Conservation (phyloP, 2,329 filamentous ascomycete species). For the Neopestalotiopsis sp. region DNA sequence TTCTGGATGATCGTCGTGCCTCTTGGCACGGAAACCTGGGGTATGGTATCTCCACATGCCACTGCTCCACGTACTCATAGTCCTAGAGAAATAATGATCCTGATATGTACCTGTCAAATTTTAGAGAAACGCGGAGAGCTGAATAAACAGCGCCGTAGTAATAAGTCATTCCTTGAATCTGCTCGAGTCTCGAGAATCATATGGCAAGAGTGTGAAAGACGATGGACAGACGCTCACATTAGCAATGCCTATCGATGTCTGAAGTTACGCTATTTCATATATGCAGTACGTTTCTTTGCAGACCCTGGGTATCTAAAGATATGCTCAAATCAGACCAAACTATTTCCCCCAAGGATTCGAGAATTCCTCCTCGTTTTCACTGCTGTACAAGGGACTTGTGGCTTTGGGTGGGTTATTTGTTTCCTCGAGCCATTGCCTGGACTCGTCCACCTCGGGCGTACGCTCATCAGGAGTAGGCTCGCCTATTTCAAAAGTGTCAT, state of each 20-base stretch:
- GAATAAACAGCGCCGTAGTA: no score
- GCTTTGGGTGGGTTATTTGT: not conserved
- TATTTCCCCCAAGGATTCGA: slow-evolving; percentile 49
- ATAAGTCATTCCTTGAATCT: no score
- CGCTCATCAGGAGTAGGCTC: slow-evolving; percentile 31
- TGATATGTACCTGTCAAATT: no score
- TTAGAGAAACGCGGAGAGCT: no score
- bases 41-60: not conserved
- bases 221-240: not conserved
- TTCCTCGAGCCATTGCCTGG: slow-evolving; percentile 20
- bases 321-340: slow-evolving; percentile 7
- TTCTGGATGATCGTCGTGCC: not conserved
- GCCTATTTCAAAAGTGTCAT: slow-evolving; percentile 29
- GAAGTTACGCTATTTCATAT: slow-evolving; percentile 2
- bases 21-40: not conserved
- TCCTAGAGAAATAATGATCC: no score
- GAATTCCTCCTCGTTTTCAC: slow-evolving; percentile 47
- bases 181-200: not conserved
- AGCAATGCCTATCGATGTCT: not conserved
- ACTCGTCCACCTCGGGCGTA: slow-evolving; percentile 21
- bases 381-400: slow-evolving; percentile 24
- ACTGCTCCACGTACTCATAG: no score
- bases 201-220: not conserved
- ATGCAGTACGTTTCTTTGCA: slow-evolving; percentile 7
- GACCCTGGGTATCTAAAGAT: slow-evolving; percentile 18